phyloP scores from a whole-genome alignment of 805 yeast genomes.

The Ogataea angusta region DNA sequence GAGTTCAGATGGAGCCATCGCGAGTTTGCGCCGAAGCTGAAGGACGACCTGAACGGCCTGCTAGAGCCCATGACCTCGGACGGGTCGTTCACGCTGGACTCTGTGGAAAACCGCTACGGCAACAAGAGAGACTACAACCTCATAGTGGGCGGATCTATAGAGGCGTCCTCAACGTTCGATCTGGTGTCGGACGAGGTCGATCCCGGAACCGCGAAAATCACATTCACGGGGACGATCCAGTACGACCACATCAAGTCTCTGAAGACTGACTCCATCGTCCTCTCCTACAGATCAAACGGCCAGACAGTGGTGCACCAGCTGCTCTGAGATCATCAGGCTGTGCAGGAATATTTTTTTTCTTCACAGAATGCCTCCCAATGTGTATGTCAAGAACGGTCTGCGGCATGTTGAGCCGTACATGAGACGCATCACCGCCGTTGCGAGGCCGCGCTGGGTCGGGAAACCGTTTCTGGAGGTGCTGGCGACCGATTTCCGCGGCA shows the following conservation, averaged over 20 bases:
- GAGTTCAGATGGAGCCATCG: conserved; percentile 20
- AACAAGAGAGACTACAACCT: conserved; percentile 30
- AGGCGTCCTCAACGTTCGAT: conserved; percentile 17
- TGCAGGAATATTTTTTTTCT: conserved; percentile 1
- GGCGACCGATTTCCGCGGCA: conserved; percentile 16
- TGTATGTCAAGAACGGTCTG: conserved; percentile 11
- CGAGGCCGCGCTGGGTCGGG: conserved; percentile 11
- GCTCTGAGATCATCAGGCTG: conserved; percentile 22
- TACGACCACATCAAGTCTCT: conserved; percentile 36
- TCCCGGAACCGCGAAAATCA: conserved; percentile 29
- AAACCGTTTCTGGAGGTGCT: conserved; percentile 16
- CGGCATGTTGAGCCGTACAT: conserved; percentile 18
- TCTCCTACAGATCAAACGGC: conserved; percentile 28
- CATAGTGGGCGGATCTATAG: conserved; percentile 30
- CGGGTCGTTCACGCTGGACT: conserved; percentile 19
- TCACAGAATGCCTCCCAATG: conserved; percentile 2
- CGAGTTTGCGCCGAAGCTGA: conserved; percentile 24
- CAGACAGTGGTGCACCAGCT: conserved; percentile 28
- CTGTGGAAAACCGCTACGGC: conserved; percentile 25
- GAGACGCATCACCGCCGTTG: conserved; percentile 12
- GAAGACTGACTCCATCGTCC: conserved; percentile 25
- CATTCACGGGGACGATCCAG: conserved; percentile 33
- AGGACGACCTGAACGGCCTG: conserved; percentile 28
- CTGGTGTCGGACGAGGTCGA: conserved; percentile 18
- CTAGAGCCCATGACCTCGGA: conserved; percentile 32